Evolutionary conservation across 177 flowering plant genomes (phyloP).

Genomic region (Vitis hybrid): DNA sequence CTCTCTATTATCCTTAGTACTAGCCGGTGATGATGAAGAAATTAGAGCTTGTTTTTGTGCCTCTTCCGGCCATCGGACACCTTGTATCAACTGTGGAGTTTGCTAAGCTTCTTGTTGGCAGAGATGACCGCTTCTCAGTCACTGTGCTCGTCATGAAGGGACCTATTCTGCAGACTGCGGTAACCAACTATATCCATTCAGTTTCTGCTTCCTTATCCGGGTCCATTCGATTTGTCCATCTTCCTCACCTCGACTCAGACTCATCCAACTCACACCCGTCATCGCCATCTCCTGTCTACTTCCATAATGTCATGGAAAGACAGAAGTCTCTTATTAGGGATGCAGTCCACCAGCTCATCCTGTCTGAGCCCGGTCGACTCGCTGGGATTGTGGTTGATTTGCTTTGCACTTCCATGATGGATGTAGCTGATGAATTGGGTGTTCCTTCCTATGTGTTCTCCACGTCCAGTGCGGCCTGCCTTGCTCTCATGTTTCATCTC

Average conservation of each 20-base stretch:
- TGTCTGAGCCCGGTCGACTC: not conserved
- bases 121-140: no score
- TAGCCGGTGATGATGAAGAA: no score
- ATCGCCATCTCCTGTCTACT: not conserved
- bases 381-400: conserved; percentile 31
- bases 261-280: no score
- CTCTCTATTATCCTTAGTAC: no score
- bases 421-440: conserved; percentile 21
- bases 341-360: conserved; percentile 8
- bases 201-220: not conserved
- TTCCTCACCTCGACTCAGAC: not conserved
- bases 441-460: conserved; percentile 25
- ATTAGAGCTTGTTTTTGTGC: no score
- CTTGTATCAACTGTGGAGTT: no score
- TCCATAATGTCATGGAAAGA: not conserved
- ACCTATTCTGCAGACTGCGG: no score
- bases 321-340: conserved; percentile 19
- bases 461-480: conserved; percentile 18
- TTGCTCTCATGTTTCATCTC: conserved; percentile 8
- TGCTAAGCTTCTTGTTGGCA: no score
- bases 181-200: not conserved
- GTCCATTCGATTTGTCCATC: not conserved
- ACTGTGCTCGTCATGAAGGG: no score
- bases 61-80: no score
- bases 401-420: conserved; percentile 19